phyloP scores from a whole-genome alignment of 208 protist genomes.

The Leishmania turanica region DNA sequence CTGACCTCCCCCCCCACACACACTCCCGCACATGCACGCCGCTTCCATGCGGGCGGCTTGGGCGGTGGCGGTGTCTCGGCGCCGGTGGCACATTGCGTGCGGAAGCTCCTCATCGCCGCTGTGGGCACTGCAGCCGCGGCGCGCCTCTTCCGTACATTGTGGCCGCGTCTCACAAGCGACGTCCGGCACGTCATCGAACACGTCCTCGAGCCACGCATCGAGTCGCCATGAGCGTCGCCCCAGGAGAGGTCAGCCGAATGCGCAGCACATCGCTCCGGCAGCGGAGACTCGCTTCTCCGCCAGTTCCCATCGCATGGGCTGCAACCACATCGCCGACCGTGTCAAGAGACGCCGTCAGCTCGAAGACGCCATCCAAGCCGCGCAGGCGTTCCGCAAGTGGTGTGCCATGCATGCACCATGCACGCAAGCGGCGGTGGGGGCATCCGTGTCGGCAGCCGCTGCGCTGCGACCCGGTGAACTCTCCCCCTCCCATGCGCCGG shows the following conservation, averaged over 20 bases:
- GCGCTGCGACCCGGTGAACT: not conserved
- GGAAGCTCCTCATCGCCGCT: not conserved
- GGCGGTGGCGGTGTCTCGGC: not conserved
- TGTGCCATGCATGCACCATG: not conserved
- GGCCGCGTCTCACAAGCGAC: not conserved
- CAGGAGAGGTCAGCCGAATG: not conserved
- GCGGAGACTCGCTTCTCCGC: not conserved
- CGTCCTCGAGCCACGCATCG: not conserved
- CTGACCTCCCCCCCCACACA: not conserved
- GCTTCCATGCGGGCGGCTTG: not conserved
- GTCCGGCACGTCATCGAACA: not conserved
- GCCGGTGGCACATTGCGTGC: not conserved
- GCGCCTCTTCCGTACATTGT: not conserved
- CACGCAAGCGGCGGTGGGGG: not conserved
- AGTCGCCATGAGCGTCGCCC: not conserved
- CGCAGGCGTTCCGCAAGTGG: constrained; percentile 7
- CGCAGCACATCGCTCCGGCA: not conserved
- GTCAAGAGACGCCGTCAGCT: constrained; percentile 1
- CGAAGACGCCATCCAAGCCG: constrained; percentile 3
- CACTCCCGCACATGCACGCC: not conserved
- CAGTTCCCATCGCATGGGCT: not conserved
- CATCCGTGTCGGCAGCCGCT: not conserved
- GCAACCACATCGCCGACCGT: not conserved
- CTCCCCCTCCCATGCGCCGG: not conserved
- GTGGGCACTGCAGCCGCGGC: not conserved